Base-by-base conservation (phyloP, 805 yeast genomes). In the Kluyveromyces nonfermentans region DNA sequence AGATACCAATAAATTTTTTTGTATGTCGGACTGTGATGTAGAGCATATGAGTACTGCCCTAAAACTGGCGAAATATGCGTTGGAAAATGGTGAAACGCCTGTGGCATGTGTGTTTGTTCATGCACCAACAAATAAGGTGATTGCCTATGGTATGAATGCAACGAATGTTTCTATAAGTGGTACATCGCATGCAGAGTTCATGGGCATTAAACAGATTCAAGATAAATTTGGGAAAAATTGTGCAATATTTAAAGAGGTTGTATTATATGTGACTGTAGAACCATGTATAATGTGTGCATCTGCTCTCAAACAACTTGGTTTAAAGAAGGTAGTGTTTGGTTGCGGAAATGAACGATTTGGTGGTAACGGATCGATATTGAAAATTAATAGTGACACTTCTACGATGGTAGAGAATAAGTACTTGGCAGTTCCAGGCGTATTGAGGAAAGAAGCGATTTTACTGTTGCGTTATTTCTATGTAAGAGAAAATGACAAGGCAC, bases 211-310 rank as follows among this genome's bases (percentile, higher is more conserved):
- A 37, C 59, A 64, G 22, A 73, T 82, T 7, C 60, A 73, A 32
- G 50, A 57, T 4, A 55, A 63, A 38, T 31, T 43, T 42, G 57
- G 53, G 15, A 42, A 46, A 2, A 45, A 52, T 15, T 50, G 54
- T 19, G 49, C 57, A 1, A 59, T 75, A 8, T 77, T 86, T 53
- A 54, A 62, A 33, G 74, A 80, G 20, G 70, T 85, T 3, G 79
- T 77, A 25, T 69, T 93, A 7, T 90, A 88, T 61, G 98, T 93
- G 20, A 88, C 97, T 0, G 97, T 93, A 0, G 98, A 93, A 63
- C 98, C 98, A 0, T 93, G 98, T 59, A 83, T 93, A 7, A 93
- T 93, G 98, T 93, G 98, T 67, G 97, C 96, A 0, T 79, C 93
- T 34, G 88, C 95, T 2, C 64, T 93, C 34, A 73, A 89, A 46